A percentile compares a stretch with the other conserved stretches of the same genome.
These are phyloP conservation scores for Parietichytrium sp. DNA, from an alignment of 108 stramenopile genomes.

Conservation along the genomic window DNA sequence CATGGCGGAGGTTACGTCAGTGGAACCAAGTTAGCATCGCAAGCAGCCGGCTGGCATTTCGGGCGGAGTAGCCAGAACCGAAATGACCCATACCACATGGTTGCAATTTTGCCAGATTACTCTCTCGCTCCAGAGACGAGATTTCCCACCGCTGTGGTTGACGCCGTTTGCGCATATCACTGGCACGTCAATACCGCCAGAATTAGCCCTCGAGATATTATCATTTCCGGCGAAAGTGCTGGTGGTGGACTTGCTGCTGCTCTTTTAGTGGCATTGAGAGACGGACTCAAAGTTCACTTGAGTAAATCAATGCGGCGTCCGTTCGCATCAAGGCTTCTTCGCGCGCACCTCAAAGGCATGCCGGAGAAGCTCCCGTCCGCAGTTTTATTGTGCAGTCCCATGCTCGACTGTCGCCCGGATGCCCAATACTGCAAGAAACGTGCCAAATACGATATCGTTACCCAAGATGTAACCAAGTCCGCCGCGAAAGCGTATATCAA, in stretches of 20 bases:
- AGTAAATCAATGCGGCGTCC: no score
- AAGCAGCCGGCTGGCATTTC: neutral
- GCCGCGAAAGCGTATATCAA: neutral
- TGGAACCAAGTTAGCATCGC: conserved; percentile 7
- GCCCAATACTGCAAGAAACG: neutral
- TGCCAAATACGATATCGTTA: neutral
- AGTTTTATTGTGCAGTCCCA: neutral
- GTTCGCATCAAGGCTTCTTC: no score
- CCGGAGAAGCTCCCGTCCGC: no score
- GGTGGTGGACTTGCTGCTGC: conserved; percentile 17
- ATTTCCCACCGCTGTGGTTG: conserved; percentile 9
- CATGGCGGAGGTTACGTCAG: conserved; percentile 33
- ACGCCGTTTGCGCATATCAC: neutral
- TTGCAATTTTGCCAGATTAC: neutral
- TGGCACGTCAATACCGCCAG: neutral
- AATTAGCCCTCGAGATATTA: neutral
- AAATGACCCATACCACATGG: neutral
- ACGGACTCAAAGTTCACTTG: no score
- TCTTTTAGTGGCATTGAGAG: neutral
- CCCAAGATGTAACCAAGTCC: neutral
- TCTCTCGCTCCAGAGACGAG: conserved; percentile 16
- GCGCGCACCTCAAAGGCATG: no score
- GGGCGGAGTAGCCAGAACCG: neutral
- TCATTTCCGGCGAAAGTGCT: neutral
- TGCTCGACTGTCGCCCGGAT: neutral